Conservation (phyloP, 2,329 filamentous ascomycete genomes). For the Leptosphaerulina australis region DNA sequence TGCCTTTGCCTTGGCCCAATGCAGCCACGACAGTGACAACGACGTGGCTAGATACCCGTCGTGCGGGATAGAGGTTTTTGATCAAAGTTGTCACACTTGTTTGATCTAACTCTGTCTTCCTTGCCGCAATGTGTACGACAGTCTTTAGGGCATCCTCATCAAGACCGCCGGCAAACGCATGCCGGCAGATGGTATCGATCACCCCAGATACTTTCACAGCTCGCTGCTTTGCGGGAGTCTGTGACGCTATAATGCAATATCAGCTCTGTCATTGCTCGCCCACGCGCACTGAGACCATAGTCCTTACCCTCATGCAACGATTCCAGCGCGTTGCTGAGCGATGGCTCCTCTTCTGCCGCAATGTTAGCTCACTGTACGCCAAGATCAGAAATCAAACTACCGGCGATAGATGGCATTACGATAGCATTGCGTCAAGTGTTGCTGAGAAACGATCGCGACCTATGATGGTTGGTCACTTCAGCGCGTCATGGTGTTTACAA, state of each 20-base stretch:
- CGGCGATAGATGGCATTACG: constrained; percentile 41
- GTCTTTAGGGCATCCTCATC: constrained; percentile 63
- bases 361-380: constrained; percentile 30
- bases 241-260: constrained; percentile 42
- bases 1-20: constrained; percentile 78
- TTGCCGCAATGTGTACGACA: constrained; percentile 70
- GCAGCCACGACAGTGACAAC: constrained; percentile 71
- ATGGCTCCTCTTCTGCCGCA: constrained; percentile 35
- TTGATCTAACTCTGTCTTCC: constrained; percentile 75
- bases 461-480: constrained; percentile 15
- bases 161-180: constrained; percentile 72
- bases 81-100: constrained; percentile 71
- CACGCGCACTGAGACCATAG: constrained; percentile 22
- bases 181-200: constrained; percentile 66
- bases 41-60: constrained; percentile 64
- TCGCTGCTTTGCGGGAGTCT: constrained; percentile 68
- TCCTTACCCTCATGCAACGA: constrained; percentile 44
- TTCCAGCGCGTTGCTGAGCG: constrained; percentile 46
- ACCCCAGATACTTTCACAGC: constrained; percentile 65
- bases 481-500: constrained; percentile 40
- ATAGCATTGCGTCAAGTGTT: constrained; percentile 30
- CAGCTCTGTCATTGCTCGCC: constrained; percentile 27
- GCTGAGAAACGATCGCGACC: constrained; percentile 14
- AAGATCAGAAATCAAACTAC: constrained; percentile 27
- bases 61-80: constrained; percentile 77